A percentile compares a stretch with the other conserved stretches of the same genome.
These are phyloP conservation scores for Ascosphaera pollenicola DNA, from an alignment of 2,329 filamentous ascomycete genomes.

Conservation along the genomic window DNA sequence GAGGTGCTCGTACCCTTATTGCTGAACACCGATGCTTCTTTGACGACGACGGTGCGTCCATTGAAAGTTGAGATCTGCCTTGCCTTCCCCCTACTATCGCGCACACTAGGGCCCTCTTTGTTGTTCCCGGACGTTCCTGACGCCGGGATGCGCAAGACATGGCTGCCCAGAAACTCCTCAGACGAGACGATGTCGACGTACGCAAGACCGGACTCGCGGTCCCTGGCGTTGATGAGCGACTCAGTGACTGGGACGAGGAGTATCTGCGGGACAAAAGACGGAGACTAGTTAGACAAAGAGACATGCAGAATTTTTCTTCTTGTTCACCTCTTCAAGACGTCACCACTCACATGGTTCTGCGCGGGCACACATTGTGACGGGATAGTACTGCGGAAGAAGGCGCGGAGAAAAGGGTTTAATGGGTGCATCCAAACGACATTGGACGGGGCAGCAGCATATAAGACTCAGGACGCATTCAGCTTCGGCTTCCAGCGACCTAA, in stretches of 20 bases:
- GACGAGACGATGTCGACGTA: constrained; percentile 65
- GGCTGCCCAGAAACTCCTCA: constrained; percentile 90
- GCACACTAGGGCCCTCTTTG: constrained; percentile 41
- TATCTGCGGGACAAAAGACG: constrained; percentile 26
- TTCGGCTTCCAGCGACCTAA: constrained; percentile 4
- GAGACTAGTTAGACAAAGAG: too few relatives aligned
- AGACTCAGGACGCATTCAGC: constrained; percentile 18
- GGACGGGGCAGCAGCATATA: constrained; percentile 14
- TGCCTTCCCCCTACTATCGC: constrained; percentile 78
- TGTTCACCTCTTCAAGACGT: too few relatives aligned
- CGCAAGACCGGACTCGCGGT: constrained; percentile 58
- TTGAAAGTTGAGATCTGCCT: constrained; percentile 89
- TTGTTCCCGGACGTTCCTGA: constrained; percentile 21
- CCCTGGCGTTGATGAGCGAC: constrained; percentile 66
- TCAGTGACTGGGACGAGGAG: constrained; percentile 88
- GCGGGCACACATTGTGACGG: constrained; percentile 77
- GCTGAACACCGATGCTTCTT: constrained; percentile 79
- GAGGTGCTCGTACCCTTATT: constrained; percentile 55
- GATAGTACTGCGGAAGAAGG: constrained; percentile 95
- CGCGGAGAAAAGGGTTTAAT: constrained; percentile 93
- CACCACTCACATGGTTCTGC: constrained; percentile 48
- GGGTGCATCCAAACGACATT: constrained; percentile 63
- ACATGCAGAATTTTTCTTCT: too few relatives aligned
- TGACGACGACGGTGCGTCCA: constrained; percentile 78
- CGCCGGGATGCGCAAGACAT: constrained; percentile 66